Evolutionary conservation across 805 yeast species (phyloP).

Genomic region (Nakazawaea populi): DNA sequence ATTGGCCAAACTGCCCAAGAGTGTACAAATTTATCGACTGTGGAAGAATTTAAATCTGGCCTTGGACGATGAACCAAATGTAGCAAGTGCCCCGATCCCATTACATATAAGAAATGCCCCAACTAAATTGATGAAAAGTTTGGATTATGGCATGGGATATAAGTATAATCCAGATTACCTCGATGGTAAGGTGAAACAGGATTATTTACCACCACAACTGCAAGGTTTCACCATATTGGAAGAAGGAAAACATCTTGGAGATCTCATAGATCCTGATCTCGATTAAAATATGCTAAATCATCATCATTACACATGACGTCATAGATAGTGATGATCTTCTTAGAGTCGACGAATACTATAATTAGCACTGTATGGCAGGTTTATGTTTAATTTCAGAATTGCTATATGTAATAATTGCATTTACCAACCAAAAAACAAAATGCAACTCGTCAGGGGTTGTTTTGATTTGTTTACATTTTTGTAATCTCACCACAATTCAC

Average conservation of each 20-base stretch:
- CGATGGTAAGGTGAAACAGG: constrained; percentile 70
- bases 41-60: constrained; percentile 60
- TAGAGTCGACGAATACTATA: too few relatives aligned
- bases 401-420: too few relatives aligned
- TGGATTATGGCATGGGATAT: constrained; percentile 81
- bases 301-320: too few relatives aligned
- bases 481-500: too few relatives aligned
- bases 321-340: too few relatives aligned
- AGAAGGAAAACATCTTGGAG: constrained; percentile 45
- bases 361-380: too few relatives aligned
- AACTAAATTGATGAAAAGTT: constrained; percentile 79
- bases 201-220: constrained; percentile 61
- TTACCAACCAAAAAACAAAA: too few relatives aligned
- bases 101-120: constrained; percentile 93
- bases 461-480: too few relatives aligned
- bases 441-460: too few relatives aligned
- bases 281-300: not conserved
- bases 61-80: constrained; percentile 50
- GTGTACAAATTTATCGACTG: constrained; percentile 81
- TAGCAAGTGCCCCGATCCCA: constrained; percentile 63
- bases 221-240: constrained; percentile 19
- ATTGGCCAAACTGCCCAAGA: constrained; percentile 77
- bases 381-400: too few relatives aligned
- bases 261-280: constrained; percentile 35
- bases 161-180: constrained; percentile 81